phyloP scores from a whole-genome alignment of 192 early-diverging fungal genomes.

The Phycomyces blakesleeanus region DNA sequence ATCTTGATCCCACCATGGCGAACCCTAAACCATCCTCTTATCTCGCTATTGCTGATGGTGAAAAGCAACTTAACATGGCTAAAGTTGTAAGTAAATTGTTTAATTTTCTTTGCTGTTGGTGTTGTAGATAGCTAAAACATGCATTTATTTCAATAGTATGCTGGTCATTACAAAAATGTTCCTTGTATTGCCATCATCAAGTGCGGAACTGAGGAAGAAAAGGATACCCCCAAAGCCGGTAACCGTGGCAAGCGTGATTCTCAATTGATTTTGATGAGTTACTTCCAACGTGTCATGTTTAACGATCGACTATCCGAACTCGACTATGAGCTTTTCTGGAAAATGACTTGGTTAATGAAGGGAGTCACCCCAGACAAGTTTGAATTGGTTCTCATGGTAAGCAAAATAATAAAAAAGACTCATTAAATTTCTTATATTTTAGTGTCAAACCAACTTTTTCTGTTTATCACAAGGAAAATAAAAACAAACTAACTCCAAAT shows the following conservation, averaged over 20 bases:
- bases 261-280: conserved; percentile 91
- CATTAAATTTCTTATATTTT: neutral
- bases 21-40: conserved; percentile 78
- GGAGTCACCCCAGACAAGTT: conserved; percentile 87
- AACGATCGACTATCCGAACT: conserved; percentile 87
- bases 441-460: neutral
- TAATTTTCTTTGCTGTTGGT: neutral
- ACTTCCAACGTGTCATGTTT: conserved; percentile 74
- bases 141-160: too few relatives aligned
- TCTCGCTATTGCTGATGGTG: conserved; percentile 74
- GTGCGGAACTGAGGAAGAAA: conserved; percentile 66
- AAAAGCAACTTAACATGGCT: conserved; percentile 82
- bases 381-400: conserved; percentile 70
- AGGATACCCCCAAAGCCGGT: conserved; percentile 64
- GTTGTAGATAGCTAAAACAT: too few relatives aligned
- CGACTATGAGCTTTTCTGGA: conserved; percentile 90
- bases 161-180: conserved; percentile 70
- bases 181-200: conserved; percentile 71
- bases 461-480: neutral
- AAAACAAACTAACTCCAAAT: neutral
- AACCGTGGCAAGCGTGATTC: conserved; percentile 98
- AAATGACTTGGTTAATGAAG: conserved; percentile 65
- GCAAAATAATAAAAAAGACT: neutral
- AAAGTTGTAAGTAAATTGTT: conserved; percentile 59
- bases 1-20: conserved; percentile 55